Evolutionary conservation across 148 eudicot genomes (phyloP).

Genomic region (Bassia scoparia): DNA sequence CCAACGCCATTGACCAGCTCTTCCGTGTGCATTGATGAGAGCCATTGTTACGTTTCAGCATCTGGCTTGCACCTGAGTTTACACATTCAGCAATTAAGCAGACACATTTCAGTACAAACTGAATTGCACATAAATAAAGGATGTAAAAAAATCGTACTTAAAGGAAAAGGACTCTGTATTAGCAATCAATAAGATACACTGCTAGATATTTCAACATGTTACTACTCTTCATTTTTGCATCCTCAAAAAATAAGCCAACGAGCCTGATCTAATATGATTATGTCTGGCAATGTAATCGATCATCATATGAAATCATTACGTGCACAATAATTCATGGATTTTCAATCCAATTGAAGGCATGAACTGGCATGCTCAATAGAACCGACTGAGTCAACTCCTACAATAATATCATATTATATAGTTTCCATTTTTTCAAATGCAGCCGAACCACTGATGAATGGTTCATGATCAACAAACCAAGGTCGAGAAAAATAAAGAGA

Average conservation of each 20-base stretch:
- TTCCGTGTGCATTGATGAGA: conserved; percentile 85
- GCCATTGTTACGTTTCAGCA: conserved; percentile 91
- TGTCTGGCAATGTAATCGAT: conserved; percentile 87
- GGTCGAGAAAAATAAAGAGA: not conserved
- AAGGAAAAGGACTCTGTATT: not conserved
- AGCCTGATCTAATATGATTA: conserved; percentile 77
- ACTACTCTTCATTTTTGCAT: conserved; percentile 94
- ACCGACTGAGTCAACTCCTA: conserved; percentile 83
- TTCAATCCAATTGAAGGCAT: conserved; percentile 88
- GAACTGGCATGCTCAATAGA: conserved; percentile 79
- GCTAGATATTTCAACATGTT: not conserved
- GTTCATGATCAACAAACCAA: not conserved
- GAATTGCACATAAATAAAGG: not conserved
- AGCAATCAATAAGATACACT: not conserved
- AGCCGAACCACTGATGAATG: not conserved
- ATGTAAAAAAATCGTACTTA: not conserved
- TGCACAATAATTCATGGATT: conserved; percentile 84
- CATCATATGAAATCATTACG: conserved; percentile 90
- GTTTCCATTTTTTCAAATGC: not conserved
- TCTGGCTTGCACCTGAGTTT: conserved; percentile 81
- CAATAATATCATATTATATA: conserved; percentile 17
- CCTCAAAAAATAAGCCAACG: conserved; percentile 97
- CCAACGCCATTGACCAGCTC: conserved; percentile 99
- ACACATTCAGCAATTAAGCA: not conserved
- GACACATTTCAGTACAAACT: not conserved